phyloP scores from a whole-genome alignment of 2,329 filamentous ascomycete species.

The Zelopaecilomyces penicillatus region DNA sequence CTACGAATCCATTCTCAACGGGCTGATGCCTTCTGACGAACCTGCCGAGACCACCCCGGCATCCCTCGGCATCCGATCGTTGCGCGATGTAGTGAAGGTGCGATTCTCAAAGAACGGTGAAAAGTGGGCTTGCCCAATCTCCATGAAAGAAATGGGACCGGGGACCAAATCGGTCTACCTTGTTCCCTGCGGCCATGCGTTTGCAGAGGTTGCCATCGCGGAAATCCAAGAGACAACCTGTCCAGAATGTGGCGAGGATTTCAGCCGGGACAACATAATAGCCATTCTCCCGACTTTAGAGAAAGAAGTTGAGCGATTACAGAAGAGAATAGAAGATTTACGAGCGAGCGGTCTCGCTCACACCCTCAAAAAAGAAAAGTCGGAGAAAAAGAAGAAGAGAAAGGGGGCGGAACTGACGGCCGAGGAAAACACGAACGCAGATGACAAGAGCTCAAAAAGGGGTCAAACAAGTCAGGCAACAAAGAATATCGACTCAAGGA shows the following conservation, averaged over 20 bases:
- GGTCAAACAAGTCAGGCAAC: constrained; percentile 17
- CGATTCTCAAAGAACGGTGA: constrained; percentile 52
- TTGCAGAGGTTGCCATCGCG: constrained; percentile 76
- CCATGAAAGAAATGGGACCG: constrained; percentile 76
- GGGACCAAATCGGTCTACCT: constrained; percentile 75
- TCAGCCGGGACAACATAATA: constrained; percentile 69
- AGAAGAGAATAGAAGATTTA: constrained; percentile 59
- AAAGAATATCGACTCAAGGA: constrained; percentile 25
- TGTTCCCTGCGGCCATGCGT: constrained; percentile 91
- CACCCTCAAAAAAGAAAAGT: constrained; percentile 74
- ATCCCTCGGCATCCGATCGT: constrained; percentile 58
- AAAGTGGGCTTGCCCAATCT: constrained; percentile 77
- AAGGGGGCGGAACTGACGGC: constrained; percentile 29
- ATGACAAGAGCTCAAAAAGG: constrained; percentile 7
- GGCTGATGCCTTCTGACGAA: constrained; percentile 50
- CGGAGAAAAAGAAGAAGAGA: constrained; percentile 63
- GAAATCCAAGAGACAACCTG: constrained; percentile 60
- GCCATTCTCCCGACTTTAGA: constrained; percentile 66
- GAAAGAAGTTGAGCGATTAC: constrained; percentile 60
- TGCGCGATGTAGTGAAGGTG: constrained; percentile 82
- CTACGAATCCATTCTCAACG: constrained; percentile 77
- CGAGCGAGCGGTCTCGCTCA: constrained; percentile 69
- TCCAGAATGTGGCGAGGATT: constrained; percentile 67
- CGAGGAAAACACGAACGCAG: constrained; percentile 18
- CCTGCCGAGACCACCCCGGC: constrained; percentile 40